Conservation (phyloP, 306 rosid genomes). For the Abrus pulchellus region DNA sequence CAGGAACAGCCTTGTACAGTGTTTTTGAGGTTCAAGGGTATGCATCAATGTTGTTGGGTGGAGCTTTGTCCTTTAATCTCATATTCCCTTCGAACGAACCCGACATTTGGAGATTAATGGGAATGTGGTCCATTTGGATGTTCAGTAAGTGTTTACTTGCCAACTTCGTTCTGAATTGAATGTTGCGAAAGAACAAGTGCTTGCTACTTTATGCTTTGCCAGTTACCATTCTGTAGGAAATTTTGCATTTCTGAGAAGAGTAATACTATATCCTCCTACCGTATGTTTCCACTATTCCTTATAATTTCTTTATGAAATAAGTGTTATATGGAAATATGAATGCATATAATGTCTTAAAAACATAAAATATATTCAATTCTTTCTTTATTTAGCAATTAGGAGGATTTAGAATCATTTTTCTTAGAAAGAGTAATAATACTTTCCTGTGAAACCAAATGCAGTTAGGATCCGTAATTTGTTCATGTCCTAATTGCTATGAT, state of each 20-base stretch:
- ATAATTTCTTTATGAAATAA: too few species aligned
- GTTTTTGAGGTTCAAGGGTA: slow-evolving; percentile 98
- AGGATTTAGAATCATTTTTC: too few species aligned
- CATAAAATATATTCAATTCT: too few species aligned
- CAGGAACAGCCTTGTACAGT: slow-evolving; percentile 80
- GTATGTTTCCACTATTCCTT: too few species aligned
- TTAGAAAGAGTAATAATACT: too few species aligned
- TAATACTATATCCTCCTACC: too few species aligned
- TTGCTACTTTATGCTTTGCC: slow-evolving; percentile 35
- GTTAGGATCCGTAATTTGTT: not conserved
- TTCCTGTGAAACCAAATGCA: slow-evolving; percentile 1
- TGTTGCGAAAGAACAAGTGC: slow-evolving; percentile 2
- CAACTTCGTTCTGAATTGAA: slow-evolving; percentile 13
- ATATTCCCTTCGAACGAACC: slow-evolving; percentile 93
- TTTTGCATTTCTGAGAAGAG: slow-evolving; percentile 17
- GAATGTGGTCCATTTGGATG: slow-evolving; percentile 99
- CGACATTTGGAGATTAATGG: slow-evolving; percentile 96
- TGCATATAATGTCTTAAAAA: too few species aligned
- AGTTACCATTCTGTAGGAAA: not conserved
- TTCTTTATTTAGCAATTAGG: too few species aligned
- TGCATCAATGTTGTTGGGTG: slow-evolving; percentile 86
- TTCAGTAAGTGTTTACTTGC: slow-evolving; percentile 73
- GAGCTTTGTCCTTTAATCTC: slow-evolving; percentile 90
- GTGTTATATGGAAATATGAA: too few species aligned
- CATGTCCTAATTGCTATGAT: slow-evolving; percentile 21